Conservation (phyloP, 768 basidiomycete genomes). For the Hypsizygus marmoreus region DNA sequence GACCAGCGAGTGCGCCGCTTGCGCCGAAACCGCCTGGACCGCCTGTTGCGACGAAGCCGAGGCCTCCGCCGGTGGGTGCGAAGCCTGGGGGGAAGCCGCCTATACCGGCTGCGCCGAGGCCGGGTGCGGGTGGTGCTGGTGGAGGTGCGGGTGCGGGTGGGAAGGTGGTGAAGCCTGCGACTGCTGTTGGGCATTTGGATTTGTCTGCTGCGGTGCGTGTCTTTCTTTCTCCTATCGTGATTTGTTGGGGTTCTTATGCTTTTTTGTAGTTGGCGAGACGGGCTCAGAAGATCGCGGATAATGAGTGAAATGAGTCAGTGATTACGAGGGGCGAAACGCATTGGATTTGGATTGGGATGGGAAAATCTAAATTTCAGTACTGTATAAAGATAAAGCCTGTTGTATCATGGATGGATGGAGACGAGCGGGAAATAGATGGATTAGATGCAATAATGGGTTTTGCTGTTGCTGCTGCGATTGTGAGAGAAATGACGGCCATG, state of each 20-base stretch:
- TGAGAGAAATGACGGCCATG: not conserved
- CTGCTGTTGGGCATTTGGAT: conserved; percentile 66
- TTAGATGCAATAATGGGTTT: conserved; percentile 17
- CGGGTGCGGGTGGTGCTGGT: conserved; percentile 24
- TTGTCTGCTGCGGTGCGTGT: conserved; percentile 78
- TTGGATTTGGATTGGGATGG: conserved; percentile 15
- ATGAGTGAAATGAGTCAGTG: conserved; percentile 27
- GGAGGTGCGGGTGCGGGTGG: conserved; percentile 35
- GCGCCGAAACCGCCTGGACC: conserved; percentile 54
- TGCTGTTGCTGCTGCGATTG: conserved; percentile 8
- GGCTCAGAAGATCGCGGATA: conserved; percentile 63
- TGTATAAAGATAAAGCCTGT: conserved; percentile 11
- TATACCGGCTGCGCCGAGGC: conserved; percentile 12
- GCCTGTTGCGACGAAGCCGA: conserved; percentile 55
- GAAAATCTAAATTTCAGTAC: conserved; percentile 9
- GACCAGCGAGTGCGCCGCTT: conserved; percentile 52
- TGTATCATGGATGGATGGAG: conserved; percentile 11
- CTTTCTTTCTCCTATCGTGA: conserved; percentile 3
- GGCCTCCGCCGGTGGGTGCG: conserved; percentile 24
- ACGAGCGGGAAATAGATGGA: conserved; percentile 18
- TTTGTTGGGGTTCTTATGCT: conserved; percentile 5
- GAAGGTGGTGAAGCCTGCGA: conserved; percentile 39
- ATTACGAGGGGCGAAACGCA: not conserved
- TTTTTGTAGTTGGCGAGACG: conserved; percentile 69
- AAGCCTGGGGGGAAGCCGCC: conserved; percentile 40